Base-by-base conservation (phyloP, 2,329 filamentous ascomycete species). In the Periconia sp. region DNA sequence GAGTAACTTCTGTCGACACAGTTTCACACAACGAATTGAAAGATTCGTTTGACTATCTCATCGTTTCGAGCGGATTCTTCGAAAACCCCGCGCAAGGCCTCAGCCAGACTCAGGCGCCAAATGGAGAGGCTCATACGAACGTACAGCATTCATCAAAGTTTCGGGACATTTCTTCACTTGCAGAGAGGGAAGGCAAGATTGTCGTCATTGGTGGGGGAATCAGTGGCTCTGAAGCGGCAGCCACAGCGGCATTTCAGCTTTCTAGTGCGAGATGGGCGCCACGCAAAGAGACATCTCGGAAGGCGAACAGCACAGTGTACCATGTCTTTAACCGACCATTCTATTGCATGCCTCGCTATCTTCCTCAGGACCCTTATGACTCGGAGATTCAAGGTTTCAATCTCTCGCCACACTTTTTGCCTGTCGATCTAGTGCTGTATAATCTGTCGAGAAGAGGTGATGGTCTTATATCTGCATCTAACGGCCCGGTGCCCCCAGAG, bases 191-290 rank as follows among this genome's bases (percentile, higher is more conserved):
- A 1, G 80, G 81, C 13, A 88, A 85, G 58, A 83, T 94, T 12
- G 75, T 90, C 1, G 76, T 95, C 0, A 81, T 91, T 1, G 89
- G 89, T 1, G 89, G 88, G 0, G 88, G 91, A 57, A 91, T 94
- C 79, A 92, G 88, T 2, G 89, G 88, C 0, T 81, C 88, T 4
- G 89, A 95, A 71, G 86, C 86, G 35, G 86, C 88, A 0, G 85
- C 83, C 8, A 84, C 85, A 2, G 81, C 92, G 36, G 88, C 87
- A 9, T 77, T 83, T 4, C 83, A 91, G 49, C 67, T 92, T 1
- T 92, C 88, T 0, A 83, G 83, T 5, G 78, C 79, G 3, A 67
- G 70, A 10, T 74, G 86, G 61, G 78, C 81, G 0, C 80, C 84
- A 5, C 7, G 23, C 24, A 38, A 18, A n/a, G 17, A 38, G 23